phyloP scores from a whole-genome alignment of 768 basidiomycete species.

The Hemileccinum impolitum region DNA sequence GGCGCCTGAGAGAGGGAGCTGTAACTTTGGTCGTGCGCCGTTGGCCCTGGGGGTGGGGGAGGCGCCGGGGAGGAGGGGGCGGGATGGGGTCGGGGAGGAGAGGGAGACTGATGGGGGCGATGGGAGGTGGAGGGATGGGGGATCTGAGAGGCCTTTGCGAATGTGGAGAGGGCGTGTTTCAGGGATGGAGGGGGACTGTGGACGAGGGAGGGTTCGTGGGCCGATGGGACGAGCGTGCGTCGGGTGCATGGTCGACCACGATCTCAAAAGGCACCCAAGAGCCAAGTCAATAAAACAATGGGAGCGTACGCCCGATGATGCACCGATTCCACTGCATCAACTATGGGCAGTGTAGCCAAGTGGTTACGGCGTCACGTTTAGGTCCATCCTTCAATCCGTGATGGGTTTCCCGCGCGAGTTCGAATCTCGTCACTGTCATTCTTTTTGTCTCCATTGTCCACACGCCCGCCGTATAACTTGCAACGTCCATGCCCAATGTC shows the following conservation, averaged over 20 bases:
- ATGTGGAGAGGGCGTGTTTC: conserved; percentile 40
- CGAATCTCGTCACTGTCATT: conserved; percentile 58
- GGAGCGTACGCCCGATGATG: background rate
- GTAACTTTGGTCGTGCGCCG: conserved; percentile 33
- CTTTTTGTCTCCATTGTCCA: conserved; percentile 16
- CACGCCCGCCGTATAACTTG: conserved; percentile 5
- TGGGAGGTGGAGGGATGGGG: conserved; percentile 24
- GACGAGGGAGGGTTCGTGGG: conserved; percentile 43
- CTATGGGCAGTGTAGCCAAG: conserved; percentile 54
- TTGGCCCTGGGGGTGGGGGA: conserved; percentile 19
- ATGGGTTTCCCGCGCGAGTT: conserved; percentile 59
- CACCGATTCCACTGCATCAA: rapidly evolving
- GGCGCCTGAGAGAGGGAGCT: conserved; percentile 30
- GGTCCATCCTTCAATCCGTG: conserved; percentile 42
- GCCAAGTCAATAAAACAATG: too few species aligned
- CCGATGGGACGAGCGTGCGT: conserved; percentile 45
- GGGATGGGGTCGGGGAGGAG: conserved; percentile 32
- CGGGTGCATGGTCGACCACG: conserved; percentile 28
- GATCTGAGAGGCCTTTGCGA: conserved; percentile 35
- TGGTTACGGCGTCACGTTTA: conserved; percentile 62
- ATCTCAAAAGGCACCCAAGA: too few species aligned
- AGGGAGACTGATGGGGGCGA: conserved; percentile 26
- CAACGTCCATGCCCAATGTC: conserved; percentile 12
- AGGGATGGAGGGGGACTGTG: conserved; percentile 40
- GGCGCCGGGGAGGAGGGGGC: conserved; percentile 30